Evolutionary conservation across 352 stramenopile genomes (phyloP).

Genomic region (Phytophthora kernoviae): DNA sequence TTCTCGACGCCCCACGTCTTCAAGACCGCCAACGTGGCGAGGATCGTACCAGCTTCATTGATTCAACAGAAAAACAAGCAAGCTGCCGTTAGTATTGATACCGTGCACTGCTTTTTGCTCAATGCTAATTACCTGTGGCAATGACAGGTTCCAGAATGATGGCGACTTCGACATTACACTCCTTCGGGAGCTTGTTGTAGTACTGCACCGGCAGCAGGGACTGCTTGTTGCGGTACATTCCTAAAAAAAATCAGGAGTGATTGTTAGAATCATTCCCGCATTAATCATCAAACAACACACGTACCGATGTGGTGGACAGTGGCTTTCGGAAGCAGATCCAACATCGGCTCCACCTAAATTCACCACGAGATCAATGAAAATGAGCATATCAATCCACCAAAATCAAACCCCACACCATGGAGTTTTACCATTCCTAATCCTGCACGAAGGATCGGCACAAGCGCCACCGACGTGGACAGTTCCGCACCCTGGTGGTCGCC

Average conservation of each 20-base stretch:
- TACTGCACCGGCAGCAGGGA: constrained; percentile 97
- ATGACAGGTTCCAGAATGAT: constrained; percentile 98
- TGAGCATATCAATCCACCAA: not conserved
- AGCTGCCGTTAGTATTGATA: not conserved
- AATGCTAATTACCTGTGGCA: constrained; percentile 72
- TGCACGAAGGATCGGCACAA: constrained; percentile 97
- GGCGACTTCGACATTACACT: constrained; percentile 91
- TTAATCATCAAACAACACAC: constrained; percentile 30
- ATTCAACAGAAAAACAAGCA: not conserved
- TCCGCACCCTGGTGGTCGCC: constrained; percentile 83
- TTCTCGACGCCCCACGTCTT: constrained; percentile 95
- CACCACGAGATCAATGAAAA: constrained; percentile 9
- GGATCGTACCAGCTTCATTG: constrained; percentile 87
- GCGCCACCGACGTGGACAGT: constrained; percentile 89
- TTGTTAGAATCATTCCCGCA: not conserved
- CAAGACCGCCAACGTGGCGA: constrained; percentile 95
- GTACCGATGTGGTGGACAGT: constrained; percentile 97
- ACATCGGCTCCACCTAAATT: constrained; percentile 94
- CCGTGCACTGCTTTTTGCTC: not conserved
- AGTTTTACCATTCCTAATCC: constrained; percentile 85
- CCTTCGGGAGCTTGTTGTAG: constrained; percentile 98
- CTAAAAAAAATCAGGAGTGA: constrained; percentile 18
- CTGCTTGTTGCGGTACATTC: constrained; percentile 92
- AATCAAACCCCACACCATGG: not conserved
- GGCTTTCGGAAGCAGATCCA: constrained; percentile 96